These are phyloP conservation scores for Trichoderma endophyticum DNA, from an alignment of 2,329 filamentous ascomycete genomes.

Conservation along the genomic window DNA sequence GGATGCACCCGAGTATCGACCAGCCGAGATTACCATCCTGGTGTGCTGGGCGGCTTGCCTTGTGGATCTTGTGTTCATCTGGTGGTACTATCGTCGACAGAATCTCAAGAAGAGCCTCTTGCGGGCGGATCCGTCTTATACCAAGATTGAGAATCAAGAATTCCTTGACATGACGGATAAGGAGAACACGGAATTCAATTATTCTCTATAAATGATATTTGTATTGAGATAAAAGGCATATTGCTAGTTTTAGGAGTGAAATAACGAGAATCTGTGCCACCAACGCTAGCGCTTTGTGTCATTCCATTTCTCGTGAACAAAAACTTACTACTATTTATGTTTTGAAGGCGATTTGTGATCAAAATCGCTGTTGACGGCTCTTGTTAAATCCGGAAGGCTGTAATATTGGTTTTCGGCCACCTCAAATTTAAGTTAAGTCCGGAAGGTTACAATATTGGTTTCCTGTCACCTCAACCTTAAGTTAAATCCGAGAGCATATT, in stretches of 20 bases:
- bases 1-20: constrained; percentile 58
- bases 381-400: not conserved
- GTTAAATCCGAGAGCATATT: not conserved
- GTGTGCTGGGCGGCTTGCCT: constrained; percentile 55
- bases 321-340: not conserved
- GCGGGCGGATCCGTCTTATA: constrained; percentile 53
- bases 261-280: not conserved
- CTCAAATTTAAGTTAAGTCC: not conserved
- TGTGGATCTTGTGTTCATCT: constrained; percentile 57
- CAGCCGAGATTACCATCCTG: constrained; percentile 62
- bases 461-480: not conserved
- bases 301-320: not conserved
- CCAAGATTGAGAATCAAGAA: constrained; percentile 63
- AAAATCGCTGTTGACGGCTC: not conserved
- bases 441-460: not conserved
- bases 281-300: not conserved
- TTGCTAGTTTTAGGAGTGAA: not conserved
- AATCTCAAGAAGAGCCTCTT: constrained; percentile 57
- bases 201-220: constrained; percentile 43
- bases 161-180: constrained; percentile 64
- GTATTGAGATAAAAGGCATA: not conserved
- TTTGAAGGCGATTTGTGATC: not conserved
- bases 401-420: too few relatives aligned
- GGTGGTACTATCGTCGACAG: constrained; percentile 56
- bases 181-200: constrained; percentile 64